phyloP scores from a whole-genome alignment of 139 green algal genomes.

The Chlamydomonas sphaeroides region DNA sequence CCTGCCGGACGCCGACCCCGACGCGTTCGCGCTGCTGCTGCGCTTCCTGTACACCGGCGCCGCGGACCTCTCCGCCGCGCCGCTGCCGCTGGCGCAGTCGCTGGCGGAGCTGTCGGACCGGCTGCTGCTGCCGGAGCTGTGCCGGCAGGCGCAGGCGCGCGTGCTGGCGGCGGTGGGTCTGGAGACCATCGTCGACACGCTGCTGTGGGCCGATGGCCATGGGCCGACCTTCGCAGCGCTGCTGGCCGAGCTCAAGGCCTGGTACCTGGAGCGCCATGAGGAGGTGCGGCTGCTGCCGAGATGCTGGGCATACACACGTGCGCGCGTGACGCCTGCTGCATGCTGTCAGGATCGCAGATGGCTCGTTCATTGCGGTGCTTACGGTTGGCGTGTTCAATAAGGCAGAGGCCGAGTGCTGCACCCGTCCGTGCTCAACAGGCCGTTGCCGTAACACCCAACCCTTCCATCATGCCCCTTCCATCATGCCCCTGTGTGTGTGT shows the following conservation, averaged over 20 bases:
- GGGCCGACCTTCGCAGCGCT: background rate
- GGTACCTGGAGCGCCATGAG: background rate
- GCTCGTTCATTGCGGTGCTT: too few relatives aligned
- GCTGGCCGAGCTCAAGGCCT: background rate
- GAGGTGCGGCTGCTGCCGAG: background rate
- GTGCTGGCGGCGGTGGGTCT: background rate
- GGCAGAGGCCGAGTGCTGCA: too few relatives aligned
- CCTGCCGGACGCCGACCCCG: background rate
- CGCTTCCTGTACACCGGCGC: background rate
- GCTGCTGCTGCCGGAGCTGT: conserved; percentile 2
- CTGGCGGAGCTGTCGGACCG: background rate
- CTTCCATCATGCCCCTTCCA: too few relatives aligned
- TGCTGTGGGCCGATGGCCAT: background rate
- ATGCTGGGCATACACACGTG: too few relatives aligned
- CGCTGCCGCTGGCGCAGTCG: background rate
- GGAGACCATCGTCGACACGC: background rate
- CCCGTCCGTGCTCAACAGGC: too few relatives aligned
- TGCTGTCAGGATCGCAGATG: too few relatives aligned
- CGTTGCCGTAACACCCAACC: too few relatives aligned
- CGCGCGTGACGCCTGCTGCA: too few relatives aligned
- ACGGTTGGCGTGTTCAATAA: too few relatives aligned
- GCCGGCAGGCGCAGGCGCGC: background rate
- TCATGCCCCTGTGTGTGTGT: too few relatives aligned
- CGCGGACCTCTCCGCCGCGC: background rate
- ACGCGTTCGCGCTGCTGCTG: background rate